phyloP scores from a whole-genome alignment of 208 protist species.

The Tritrichomonas musculus region DNA sequence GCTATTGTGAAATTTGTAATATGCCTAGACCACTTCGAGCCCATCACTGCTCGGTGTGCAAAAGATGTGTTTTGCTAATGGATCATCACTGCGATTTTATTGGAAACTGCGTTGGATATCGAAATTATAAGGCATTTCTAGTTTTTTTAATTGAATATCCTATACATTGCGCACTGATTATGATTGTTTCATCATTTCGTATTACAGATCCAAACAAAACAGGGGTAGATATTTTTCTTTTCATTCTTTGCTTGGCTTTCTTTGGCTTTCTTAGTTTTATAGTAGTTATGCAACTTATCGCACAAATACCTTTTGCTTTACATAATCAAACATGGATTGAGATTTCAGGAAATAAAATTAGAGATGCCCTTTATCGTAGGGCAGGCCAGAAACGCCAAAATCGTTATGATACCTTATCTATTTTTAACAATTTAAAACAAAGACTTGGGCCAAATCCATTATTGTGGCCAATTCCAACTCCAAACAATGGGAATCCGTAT shows the following conservation, averaged over 20 bases:
- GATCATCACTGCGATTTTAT: conserved; percentile 34
- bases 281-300: background rate
- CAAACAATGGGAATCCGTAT: background rate
- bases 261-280: background rate
- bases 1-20: conserved; percentile 20
- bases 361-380: background rate
- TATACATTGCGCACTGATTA: too few relatives aligned
- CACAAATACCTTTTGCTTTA: background rate
- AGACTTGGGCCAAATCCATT: background rate
- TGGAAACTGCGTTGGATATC: conserved; percentile 29
- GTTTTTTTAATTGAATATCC: background rate
- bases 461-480: background rate
- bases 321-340: conserved; percentile 16
- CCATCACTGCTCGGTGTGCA: conserved; percentile 12
- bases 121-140: conserved; percentile 20
- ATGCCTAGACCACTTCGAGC: background rate
- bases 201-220: too few relatives aligned
- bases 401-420: background rate
- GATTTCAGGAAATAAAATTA: background rate
- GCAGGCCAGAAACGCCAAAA: background rate
- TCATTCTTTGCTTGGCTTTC: background rate
- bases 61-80: background rate
- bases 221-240: background rate
- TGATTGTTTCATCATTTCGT: background rate
- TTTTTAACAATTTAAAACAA: background rate